Conservation (phyloP, 768 basidiomycete genomes). For the Melanogaster broomeanus region DNA sequence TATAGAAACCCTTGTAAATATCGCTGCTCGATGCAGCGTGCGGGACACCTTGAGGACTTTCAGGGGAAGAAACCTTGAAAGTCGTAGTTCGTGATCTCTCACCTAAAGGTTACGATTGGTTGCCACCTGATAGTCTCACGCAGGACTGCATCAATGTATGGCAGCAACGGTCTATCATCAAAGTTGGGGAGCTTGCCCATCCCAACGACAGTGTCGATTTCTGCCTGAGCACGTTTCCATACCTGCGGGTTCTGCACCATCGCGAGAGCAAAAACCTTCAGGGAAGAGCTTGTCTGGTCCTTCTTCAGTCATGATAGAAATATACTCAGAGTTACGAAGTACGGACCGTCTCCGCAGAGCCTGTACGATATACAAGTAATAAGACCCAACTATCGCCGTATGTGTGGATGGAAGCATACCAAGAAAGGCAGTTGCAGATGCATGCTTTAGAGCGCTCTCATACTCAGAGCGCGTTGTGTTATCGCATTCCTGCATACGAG, state of each 20-base stretch:
- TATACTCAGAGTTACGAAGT: not conserved
- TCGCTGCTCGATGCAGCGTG: slow-evolving; percentile 37
- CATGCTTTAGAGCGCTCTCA: slow-evolving; percentile 4
- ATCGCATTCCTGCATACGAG: slow-evolving; percentile 17
- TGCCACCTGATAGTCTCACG: slow-evolving; percentile 6
- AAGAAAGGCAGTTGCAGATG: slow-evolving; percentile 9
- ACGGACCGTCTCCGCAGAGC: slow-evolving; percentile 11
- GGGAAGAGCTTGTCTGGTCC: slow-evolving; percentile 5
- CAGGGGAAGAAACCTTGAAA: no score
- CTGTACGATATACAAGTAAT: not conserved
- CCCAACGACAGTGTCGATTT: not conserved
- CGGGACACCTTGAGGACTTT: slow-evolving; percentile 8
- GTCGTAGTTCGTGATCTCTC: not conserved
- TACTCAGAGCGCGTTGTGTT: slow-evolving; percentile 2
- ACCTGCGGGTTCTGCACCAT: slow-evolving; percentile 14
- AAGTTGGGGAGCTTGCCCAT: slow-evolving; percentile 1
- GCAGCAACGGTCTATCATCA: slow-evolving; percentile 2
- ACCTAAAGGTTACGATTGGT: not conserved
- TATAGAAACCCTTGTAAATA: slow-evolving; percentile 45
- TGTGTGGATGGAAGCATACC: slow-evolving; percentile 1
- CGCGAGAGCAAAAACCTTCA: slow-evolving; percentile 15
- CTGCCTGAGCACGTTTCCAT: slow-evolving; percentile 5
- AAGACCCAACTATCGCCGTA: not conserved
- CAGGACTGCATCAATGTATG: slow-evolving; percentile 9
- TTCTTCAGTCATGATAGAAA: not conserved